Conservation (phyloP, 768 basidiomycete species). For the Pisolithus tinctorius region DNA sequence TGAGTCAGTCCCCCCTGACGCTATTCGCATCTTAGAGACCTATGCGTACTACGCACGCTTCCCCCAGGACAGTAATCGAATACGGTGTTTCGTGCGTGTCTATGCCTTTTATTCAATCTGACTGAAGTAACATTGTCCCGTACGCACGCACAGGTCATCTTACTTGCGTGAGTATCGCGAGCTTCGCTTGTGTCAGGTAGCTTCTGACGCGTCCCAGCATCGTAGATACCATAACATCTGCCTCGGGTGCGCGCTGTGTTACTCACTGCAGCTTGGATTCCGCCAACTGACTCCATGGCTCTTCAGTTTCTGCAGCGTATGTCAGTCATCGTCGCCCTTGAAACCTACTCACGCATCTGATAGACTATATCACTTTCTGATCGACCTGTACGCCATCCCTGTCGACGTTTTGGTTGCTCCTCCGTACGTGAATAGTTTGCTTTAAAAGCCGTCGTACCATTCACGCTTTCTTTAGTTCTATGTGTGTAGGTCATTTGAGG, state of each 20-base stretch:
- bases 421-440: conserved; percentile 10
- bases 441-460: neutral
- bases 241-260: conserved; percentile 15
- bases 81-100: conserved; percentile 16
- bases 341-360: conserved; percentile 3
- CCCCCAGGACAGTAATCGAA: conserved; percentile 13
- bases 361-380: conserved; percentile 25
- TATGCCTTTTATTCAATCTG: neutral
- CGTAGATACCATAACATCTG: conserved; percentile 20
- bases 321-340: neutral
- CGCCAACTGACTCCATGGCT: conserved; percentile 4
- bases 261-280: neutral
- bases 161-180: conserved; percentile 11
- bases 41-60: conserved; percentile 26
- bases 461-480: conserved; percentile 14
- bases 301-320: conserved; percentile 23
- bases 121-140: neutral
- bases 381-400: conserved; percentile 17
- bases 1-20: neutral
- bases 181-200: neutral
- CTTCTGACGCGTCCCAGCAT: conserved; percentile 5
- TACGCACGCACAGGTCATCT: conserved; percentile 12
- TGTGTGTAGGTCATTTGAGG: conserved; percentile 22
- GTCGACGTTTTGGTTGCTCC: conserved; percentile 20
- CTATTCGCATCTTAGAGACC: conserved; percentile 9